Evolutionary conservation across 148 eudicot species (phyloP), one percentile per base, ranked within the genome.

Genomic region (Rhododendron griersonianum): DNA sequence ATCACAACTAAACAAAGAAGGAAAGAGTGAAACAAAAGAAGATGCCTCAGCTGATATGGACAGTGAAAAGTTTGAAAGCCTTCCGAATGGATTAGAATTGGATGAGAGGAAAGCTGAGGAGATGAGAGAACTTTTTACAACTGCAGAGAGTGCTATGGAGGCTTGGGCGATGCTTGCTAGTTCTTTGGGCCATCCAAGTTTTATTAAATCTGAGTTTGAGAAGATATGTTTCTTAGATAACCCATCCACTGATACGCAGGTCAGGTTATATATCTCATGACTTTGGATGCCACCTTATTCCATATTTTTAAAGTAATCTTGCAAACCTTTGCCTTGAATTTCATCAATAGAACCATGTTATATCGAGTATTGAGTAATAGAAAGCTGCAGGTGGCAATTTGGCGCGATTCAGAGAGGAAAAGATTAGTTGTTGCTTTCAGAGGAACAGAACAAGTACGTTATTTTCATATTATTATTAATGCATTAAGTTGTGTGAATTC

Each of bases 81-180:
- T 87, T 30, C 83, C 47, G 7, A 85, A 84, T 85, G 89, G 83
- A 86, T 79, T 87, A 83, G 85, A 85, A 85, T 80, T 95, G 86
- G 94, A 93, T 87, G 96, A 95, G 87, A 92, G 85, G 83, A 91
- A 84, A 89, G 94, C 95, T 85, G 95, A 92, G 91, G 98, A 97
- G 91, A 95, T 93, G 96, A 97, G 90, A 87, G 91, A 88, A 47
- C 96, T 97, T 35, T 97, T 97, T 88, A 92, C 93, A 85, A 92
- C 95, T 63, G 99, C 99, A 81, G 99, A 97, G 89, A 97, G 93
- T 93, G 99, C 99, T 74, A 97, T 97, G 98, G 99, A 95, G 85
- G 99, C 99, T 86, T 97, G 99, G 99, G 96, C 99, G 76, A 90
- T 97, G 99, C 95, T 97, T 84, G 98, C 98, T 71, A 92, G 93